A percentile compares a stretch with the other conserved stretches of the same genome.
phyloP scores from a whole-genome alignment of 495 filamentous ascomycete species.

The Astrocystis sublimbata region DNA sequence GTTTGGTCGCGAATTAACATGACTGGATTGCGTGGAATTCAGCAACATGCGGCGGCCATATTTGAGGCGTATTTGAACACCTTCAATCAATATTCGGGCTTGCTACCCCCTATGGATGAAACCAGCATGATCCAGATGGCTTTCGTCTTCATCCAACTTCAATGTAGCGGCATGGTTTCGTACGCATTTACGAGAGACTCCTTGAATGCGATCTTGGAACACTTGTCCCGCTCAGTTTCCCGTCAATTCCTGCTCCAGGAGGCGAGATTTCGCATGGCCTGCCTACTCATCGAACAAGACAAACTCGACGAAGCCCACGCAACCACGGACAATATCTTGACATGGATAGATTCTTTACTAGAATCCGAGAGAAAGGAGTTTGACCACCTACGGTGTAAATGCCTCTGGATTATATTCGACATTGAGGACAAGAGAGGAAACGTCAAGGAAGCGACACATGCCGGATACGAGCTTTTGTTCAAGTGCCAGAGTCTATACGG shows the following conservation, averaged over 20 bases:
- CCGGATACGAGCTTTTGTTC: constrained; percentile 22
- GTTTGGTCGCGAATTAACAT: constrained; percentile 30
- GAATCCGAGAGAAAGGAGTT: background rate
- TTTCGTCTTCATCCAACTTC: constrained; percentile 33
- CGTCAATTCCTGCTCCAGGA: constrained; percentile 30
- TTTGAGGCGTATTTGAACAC: constrained; percentile 31
- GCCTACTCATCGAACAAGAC: constrained; percentile 20
- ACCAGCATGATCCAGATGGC: constrained; percentile 27
- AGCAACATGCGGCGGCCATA: constrained; percentile 25
- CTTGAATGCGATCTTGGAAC: constrained; percentile 20
- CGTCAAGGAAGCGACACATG: constrained; percentile 19
- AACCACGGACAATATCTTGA: constrained; percentile 20
- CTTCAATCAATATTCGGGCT: constrained; percentile 27
- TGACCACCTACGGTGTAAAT: constrained; percentile 28
- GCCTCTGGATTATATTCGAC: constrained; percentile 29
- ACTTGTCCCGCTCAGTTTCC: constrained; percentile 19
- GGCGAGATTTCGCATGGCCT: constrained; percentile 26
- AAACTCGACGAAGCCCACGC: constrained; percentile 24
- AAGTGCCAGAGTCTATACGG: constrained; percentile 26
- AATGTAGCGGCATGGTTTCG: constrained; percentile 28
- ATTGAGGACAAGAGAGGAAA: constrained; percentile 25
- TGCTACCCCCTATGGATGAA: constrained; percentile 19
- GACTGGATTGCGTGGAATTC: constrained; percentile 26
- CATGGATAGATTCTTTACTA: constrained; percentile 24
- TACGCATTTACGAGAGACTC: constrained; percentile 24